Conservation (phyloP, 2,329 filamentous ascomycete species). For the Neofusicoccum cordaticola region DNA sequence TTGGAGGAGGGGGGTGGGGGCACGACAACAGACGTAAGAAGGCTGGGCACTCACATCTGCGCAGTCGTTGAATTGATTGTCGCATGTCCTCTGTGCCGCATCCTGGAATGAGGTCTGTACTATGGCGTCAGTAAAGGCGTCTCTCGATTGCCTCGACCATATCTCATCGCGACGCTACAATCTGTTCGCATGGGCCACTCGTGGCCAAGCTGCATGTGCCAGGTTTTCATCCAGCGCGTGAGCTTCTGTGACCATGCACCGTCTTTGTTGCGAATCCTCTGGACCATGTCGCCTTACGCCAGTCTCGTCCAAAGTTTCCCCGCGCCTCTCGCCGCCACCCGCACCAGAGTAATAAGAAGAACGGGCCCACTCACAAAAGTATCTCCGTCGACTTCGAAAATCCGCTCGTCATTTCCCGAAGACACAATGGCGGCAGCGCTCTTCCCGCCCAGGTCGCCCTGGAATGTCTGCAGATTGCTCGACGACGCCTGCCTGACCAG, state of each 20-base stretch:
- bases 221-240: too few species aligned
- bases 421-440: slow-evolving; percentile 47
- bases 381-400: slow-evolving; percentile 5
- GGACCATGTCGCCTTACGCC: too few species aligned
- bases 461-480: slow-evolving; percentile 26
- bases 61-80: slow-evolving; percentile 17
- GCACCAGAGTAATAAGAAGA: background rate
- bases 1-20: too few species aligned
- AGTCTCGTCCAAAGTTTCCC: too few species aligned
- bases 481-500: background rate
- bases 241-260: too few species aligned
- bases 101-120: slow-evolving; percentile 8
- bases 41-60: slow-evolving; percentile 6
- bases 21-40: background rate
- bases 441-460: slow-evolving; percentile 48
- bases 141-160: too few species aligned
- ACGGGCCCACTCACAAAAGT: slow-evolving; percentile 5
- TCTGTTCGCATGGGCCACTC: too few species aligned
- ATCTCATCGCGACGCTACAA: too few species aligned
- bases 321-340: too few species aligned
- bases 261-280: too few species aligned
- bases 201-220: too few species aligned
- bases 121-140: background rate
- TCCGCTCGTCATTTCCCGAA: slow-evolving; percentile 35
- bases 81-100: slow-evolving; percentile 16